phyloP scores from a whole-genome alignment of 2,329 filamentous ascomycete species.

The Amauroascus verrucosus region DNA sequence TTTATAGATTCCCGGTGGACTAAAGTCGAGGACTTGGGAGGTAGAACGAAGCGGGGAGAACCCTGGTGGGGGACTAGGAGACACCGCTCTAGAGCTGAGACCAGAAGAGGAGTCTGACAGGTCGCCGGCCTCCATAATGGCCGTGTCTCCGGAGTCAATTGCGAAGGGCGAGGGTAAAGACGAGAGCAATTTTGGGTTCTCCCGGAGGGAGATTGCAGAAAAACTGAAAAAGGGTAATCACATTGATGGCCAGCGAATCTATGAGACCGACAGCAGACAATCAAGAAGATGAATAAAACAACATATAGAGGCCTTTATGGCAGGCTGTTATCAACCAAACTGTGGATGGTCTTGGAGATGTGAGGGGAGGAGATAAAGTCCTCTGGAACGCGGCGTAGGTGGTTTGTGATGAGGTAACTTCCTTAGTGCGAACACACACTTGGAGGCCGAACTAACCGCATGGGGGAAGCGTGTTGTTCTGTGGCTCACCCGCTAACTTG shows the following conservation, averaged over 20 bases:
- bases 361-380: too few species aligned
- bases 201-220: neutral
- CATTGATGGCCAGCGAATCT: neutral
- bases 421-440: too few species aligned
- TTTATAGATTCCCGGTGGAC: slow-evolving; percentile 22
- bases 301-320: too few species aligned
- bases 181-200: neutral
- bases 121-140: neutral
- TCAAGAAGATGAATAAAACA: too few species aligned
- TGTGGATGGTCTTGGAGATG: too few species aligned
- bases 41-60: slow-evolving; percentile 36
- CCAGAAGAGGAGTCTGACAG: slow-evolving; percentile 32
- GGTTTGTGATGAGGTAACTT: too few species aligned
- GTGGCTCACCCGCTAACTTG: too few species aligned
- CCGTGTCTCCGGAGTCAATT: neutral
- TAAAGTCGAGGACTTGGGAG: slow-evolving; percentile 33
- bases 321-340: too few species aligned
- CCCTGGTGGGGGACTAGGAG: slow-evolving; percentile 29
- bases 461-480: too few species aligned
- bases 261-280: too few species aligned
- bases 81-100: slow-evolving; percentile 35
- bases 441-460: too few species aligned
- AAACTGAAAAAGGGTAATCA: neutral
- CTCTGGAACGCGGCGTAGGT: too few species aligned
- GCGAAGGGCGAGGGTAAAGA: neutral